Base-by-base conservation (phyloP, 352 stramenopile genomes). In the Phytopythium montanum region DNA sequence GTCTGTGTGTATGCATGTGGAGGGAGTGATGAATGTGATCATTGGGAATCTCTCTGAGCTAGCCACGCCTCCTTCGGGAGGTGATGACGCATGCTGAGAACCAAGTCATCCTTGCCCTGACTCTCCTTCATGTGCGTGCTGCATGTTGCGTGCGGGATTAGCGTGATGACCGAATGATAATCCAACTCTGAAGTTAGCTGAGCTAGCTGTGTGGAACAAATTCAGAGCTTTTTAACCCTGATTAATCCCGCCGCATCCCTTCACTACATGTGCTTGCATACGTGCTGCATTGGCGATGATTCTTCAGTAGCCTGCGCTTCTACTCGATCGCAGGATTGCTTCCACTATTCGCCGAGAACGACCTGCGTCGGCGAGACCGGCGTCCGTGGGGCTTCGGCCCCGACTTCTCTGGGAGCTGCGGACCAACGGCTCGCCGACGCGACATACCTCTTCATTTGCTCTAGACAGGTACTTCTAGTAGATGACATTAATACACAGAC, bases 171-270 rank as follows among this genome's bases (percentile, higher is more conserved):
- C 52, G 63, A 60, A 83, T 74, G 76, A 90, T 83, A 90, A 90
- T 90, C 80, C 80, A 90, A 90, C 80, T 83, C 80, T 87, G 80
- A 90, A 90, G 68, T 66, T n/a, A n/a, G n/a, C n/a, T n/a, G n/a
- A n/a, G n/a, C 65, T 76, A 83, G n/a, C n/a, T 75, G 68, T 90
- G 80, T 90, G 80, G 80, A 90, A 28, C 61, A 53, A 76, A 65
- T 68, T 73, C 68, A 77, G 77, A 90, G 77, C 80, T 87, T 90
- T 90, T 90, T 90, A 90, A 90, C 80, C 66, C 80, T 90, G 80
- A 90, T 86, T 74, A 83, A 80, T 80, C 66, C 54, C 59, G 4
- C 36, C 57, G 36, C 39, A 28, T 50, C 23, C 21, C 52, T 66
- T 62, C 33, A 21, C 44, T 66, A 54, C 65, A 34, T 66, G 38